Conservation (phyloP, 495 filamentous ascomycete genomes). For the Podospora australis region DNA sequence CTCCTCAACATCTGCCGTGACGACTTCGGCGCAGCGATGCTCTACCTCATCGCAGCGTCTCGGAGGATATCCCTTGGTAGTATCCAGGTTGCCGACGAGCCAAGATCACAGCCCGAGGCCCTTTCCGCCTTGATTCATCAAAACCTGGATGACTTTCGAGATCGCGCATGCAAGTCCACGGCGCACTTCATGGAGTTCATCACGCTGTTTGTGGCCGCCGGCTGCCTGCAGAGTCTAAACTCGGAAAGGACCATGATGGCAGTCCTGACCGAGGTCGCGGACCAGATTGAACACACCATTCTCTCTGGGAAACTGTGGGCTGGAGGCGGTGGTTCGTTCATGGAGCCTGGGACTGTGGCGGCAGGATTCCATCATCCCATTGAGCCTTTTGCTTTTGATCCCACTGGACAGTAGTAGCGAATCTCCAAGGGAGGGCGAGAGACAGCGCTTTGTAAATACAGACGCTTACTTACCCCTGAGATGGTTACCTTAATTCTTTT, state of each 20-base stretch:
- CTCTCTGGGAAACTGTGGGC: conserved; percentile 5
- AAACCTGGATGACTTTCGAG: conserved; percentile 8
- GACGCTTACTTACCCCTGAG: no score
- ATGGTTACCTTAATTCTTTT: no score
- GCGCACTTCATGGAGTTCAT: conserved; percentile 17
- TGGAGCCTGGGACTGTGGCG: no score
- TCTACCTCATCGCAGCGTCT: conserved; percentile 13
- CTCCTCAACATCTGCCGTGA: conserved; percentile 21
- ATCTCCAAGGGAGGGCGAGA: no score
- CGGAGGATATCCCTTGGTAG: conserved; percentile 9
- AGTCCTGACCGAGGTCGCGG: conserved; percentile 14
- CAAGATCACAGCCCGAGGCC: background rate
- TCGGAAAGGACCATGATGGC: conserved; percentile 9
- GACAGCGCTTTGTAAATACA: no score
- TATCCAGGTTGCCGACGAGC: background rate
- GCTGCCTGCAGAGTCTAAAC: conserved; percentile 9
- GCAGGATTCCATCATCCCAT: no score
- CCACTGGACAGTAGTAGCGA: no score
- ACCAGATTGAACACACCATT: conserved; percentile 18
- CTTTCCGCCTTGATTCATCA: conserved; percentile 6
- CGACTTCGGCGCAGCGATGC: conserved; percentile 20
- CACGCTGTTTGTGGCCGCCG: conserved; percentile 8
- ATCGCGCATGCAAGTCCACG: conserved; percentile 13
- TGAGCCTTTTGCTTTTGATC: no score
- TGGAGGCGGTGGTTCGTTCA: background rate